Percentiles rank a stretch among this genome's conserved stretches.
These are phyloP conservation scores for Fonsecaea pedrosoi DNA, from an alignment of 2,329 filamentous ascomycete genomes.

Conservation along the genomic window DNA sequence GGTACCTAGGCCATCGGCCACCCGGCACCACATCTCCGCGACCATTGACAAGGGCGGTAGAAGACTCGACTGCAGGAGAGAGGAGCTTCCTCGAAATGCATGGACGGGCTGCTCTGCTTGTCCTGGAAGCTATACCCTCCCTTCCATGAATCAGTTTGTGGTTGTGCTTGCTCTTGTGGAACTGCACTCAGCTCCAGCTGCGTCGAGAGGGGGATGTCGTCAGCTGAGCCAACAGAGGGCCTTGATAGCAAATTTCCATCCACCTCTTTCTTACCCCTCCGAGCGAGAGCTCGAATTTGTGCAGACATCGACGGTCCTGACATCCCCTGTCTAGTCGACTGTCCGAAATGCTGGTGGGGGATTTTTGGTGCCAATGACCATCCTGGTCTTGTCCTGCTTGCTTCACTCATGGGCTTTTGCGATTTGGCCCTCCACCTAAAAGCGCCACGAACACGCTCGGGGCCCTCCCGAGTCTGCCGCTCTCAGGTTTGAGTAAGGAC, in stretches of 20 bases:
- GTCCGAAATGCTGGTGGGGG: not conserved
- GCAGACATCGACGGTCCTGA: not conserved
- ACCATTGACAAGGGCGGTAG: constrained; percentile 8
- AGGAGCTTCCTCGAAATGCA: constrained; percentile 13
- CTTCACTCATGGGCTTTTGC: not conserved
- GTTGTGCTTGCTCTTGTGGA: not conserved
- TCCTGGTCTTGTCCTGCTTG: not conserved
- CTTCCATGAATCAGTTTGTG: not conserved
- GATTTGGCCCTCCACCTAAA: not conserved
- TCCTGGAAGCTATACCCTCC: not conserved
- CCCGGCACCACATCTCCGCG: constrained; percentile 15
- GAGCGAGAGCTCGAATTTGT: not conserved
- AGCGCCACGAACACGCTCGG: constrained; percentile 15
- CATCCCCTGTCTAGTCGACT: not conserved
- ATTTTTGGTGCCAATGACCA: not conserved
- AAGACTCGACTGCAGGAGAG: not conserved
- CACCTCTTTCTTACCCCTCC: not conserved
- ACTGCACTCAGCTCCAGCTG: not conserved
- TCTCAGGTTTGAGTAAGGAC: constrained; percentile 4
- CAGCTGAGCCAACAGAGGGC: not conserved
- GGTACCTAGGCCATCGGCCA: constrained; percentile 1
- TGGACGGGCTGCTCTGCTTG: not conserved
- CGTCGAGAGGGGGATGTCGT: not conserved
- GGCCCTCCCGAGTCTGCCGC: constrained; percentile 13
- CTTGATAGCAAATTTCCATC: not conserved